These are phyloP conservation scores for Aspergillus sp. DNA, from an alignment of 2,329 filamentous ascomycete genomes.

Conservation along the genomic window DNA sequence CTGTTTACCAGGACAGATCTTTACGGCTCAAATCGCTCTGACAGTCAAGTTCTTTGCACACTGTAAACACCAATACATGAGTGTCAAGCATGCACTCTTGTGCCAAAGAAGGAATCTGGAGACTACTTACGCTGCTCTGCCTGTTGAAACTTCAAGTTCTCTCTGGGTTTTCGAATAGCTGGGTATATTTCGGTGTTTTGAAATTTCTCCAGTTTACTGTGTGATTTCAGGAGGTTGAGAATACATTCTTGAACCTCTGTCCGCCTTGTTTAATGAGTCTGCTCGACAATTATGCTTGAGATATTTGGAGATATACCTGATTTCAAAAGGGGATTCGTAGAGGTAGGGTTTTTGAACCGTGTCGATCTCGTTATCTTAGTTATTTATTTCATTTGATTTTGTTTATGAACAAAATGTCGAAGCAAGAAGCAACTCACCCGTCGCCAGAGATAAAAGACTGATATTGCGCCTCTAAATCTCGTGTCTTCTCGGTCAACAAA, in stretches of 20 bases:
- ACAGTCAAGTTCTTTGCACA: constrained; percentile 24
- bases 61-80: constrained; percentile 6
- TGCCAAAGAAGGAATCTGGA: background rate
- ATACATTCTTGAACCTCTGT: constrained; percentile 12
- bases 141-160: constrained; percentile 25
- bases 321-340: background rate
- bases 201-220: constrained; percentile 24
- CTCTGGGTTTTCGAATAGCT: constrained; percentile 25
- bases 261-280: background rate
- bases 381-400: background rate
- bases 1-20: constrained; percentile 16
- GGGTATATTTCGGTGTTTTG: constrained; percentile 22
- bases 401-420: no score
- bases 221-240: constrained; percentile 20
- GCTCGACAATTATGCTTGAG: background rate
- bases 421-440: constrained; percentile 5
- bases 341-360: background rate
- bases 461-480: constrained; percentile 17
- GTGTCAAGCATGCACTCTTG: background rate
- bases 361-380: background rate
- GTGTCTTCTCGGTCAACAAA: constrained; percentile 1
- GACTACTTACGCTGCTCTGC: constrained; percentile 27
- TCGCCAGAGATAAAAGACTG: background rate
- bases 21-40: background rate
- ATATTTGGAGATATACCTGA: background rate